Conservation (phyloP, 1,139 yeast genomes). For the Diutina ranongensis region DNA sequence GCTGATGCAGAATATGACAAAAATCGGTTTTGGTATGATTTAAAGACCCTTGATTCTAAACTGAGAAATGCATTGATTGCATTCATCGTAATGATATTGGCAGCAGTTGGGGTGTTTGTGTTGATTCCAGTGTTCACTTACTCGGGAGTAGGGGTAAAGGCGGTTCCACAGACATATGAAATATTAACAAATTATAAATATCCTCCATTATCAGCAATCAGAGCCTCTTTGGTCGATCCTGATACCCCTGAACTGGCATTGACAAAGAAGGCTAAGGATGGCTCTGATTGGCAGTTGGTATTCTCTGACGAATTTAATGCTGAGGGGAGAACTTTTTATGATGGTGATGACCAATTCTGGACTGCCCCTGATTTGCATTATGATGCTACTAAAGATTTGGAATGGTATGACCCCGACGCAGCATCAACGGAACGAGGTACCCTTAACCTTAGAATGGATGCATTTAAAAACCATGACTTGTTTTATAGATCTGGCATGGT, state of each 20-base stretch:
- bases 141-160: constrained; percentile 12
- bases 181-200: constrained; percentile 46
- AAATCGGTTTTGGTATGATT: constrained; percentile 16
- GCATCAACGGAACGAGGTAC: constrained; percentile 58
- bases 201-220: constrained; percentile 47
- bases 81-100: constrained; percentile 12
- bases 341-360: constrained; percentile 79
- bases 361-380: constrained; percentile 66
- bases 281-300: constrained; percentile 57
- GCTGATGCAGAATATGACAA: constrained; percentile 19
- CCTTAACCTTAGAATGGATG: constrained; percentile 56
- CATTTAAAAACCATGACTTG: constrained; percentile 57
- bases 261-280: constrained; percentile 35
- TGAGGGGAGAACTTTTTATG: constrained; percentile 74
- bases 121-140: constrained; percentile 17
- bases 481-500: constrained; percentile 78
- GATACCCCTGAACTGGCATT: constrained; percentile 59
- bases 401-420: constrained; percentile 87
- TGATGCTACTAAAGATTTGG: constrained; percentile 71
- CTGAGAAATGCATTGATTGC: constrained; percentile 15
- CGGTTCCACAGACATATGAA: constrained; percentile 24
- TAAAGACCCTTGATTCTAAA: constrained; percentile 16
- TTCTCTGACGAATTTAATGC: constrained; percentile 79
- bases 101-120: constrained; percentile 14
- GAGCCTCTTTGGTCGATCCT: constrained; percentile 57